These are phyloP conservation scores for Geotrichum cucujoidarum DNA, from an alignment of 1,139 yeast species.

Conservation along the genomic window DNA sequence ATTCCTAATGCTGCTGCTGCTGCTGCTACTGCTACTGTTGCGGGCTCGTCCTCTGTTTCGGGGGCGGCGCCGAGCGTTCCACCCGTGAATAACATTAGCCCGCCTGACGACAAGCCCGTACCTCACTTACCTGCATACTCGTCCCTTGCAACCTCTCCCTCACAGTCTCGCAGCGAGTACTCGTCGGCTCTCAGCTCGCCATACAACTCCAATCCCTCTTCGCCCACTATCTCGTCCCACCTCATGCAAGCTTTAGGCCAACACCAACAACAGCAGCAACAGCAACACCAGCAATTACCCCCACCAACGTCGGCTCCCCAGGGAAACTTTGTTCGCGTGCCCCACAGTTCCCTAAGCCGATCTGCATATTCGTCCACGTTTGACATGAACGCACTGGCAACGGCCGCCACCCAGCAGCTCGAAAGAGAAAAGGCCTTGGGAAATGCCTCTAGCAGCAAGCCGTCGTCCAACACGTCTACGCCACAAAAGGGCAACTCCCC, in stretches of 20 bases:
- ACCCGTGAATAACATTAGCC: background rate
- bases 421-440: constrained; percentile 40
- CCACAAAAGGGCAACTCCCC: background rate
- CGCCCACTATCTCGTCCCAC: constrained; percentile 19
- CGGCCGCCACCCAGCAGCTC: constrained; percentile 78
- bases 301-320: constrained; percentile 11
- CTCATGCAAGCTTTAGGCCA: constrained; percentile 13
- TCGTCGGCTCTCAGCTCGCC: constrained; percentile 23
- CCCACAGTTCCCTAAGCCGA: constrained; percentile 1
- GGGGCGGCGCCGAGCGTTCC: background rate
- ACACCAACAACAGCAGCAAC: too few relatives aligned
- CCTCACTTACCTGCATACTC: background rate
- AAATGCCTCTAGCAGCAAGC: background rate
- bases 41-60: background rate
- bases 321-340: constrained; percentile 18
- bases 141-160: background rate
- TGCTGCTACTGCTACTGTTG: background rate
- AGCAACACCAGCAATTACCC: constrained; percentile 1
- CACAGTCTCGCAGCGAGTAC: constrained; percentile 18
- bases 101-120: background rate
- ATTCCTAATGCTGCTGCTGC: background rate
- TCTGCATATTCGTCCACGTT: constrained; percentile 34
- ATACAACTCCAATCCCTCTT: constrained; percentile 24
- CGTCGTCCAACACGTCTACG: background rate
- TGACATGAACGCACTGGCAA: constrained; percentile 72